Conservation (phyloP, 1,284 basidiomycete species). For the Amylostereum areolatum region DNA sequence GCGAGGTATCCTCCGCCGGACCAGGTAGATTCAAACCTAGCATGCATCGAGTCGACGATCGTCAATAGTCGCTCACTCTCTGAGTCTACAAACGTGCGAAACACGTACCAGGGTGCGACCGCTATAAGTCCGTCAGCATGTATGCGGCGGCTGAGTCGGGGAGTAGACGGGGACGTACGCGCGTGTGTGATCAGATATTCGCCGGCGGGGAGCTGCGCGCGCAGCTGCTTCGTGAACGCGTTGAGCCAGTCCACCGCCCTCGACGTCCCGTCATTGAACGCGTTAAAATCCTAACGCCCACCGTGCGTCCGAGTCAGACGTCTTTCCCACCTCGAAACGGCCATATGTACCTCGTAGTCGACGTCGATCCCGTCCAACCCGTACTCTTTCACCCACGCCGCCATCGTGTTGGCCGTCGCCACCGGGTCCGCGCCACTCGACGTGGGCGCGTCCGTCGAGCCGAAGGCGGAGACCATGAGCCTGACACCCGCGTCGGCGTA, state of each 20-base stretch:
- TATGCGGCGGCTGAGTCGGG: background rate
- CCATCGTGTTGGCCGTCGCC: constrained; percentile 41
- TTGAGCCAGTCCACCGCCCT: constrained; percentile 17
- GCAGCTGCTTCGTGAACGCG: constrained; percentile 19
- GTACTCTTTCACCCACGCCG: constrained; percentile 30
- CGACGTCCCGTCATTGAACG: constrained; percentile 18
- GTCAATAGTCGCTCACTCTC: too few species aligned
- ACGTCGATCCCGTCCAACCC: constrained; percentile 28
- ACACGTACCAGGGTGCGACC: constrained; percentile 1
- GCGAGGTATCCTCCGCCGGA: background rate
- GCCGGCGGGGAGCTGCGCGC: constrained; percentile 15
- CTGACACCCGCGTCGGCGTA: constrained; percentile 53
- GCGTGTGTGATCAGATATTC: constrained; percentile 20
- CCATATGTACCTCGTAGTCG: too few species aligned
- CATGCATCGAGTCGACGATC: constrained; percentile 24
- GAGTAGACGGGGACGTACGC: constrained; percentile 1
- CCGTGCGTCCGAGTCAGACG: too few species aligned
- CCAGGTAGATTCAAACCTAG: background rate
- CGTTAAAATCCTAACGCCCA: constrained; percentile 20
- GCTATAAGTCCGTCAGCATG: background rate
- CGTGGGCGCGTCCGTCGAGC: constrained; percentile 33
- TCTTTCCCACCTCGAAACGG: too few species aligned
- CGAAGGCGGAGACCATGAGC: constrained; percentile 46
- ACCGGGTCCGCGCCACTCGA: constrained; percentile 37
- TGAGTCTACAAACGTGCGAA: too few species aligned